Evolutionary conservation across 495 filamentous ascomycete genomes (phyloP), one percentile per base, ranked within the genome.

Genomic region (Ascodesmis nigricans): DNA sequence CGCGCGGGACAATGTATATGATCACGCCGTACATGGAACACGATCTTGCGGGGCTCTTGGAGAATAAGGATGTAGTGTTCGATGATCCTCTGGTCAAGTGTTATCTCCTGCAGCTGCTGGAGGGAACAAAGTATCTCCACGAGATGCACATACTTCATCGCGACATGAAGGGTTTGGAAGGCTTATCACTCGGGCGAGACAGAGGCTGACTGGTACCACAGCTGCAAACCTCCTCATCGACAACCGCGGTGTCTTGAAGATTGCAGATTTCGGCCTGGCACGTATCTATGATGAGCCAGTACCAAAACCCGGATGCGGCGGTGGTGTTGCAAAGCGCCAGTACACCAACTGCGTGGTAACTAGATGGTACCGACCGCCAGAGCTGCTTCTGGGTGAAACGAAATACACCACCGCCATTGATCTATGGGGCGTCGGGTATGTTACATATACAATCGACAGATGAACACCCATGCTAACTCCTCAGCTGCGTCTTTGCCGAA

Each of bases 1-100:
- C 43, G 22, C 41, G 47, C 29, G 47, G 47, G 7, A 50, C 42
- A 21, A 39, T 95, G 64, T 95, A 92, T 53, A 99, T 99, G 87
- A 87, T 93, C 33, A 91, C 73, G 16, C 84, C 83, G 21, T 99
- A 95, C 52, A 92, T 95, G 84, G 87, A 95, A 46, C 87, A 99
- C 52, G 87, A 99, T 52, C 64, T 99, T 4, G 91, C 84, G 11
- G 87, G 87, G 35, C 67, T 99, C 9, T 67, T 99, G 41, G 87
- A 93, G 51, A 99, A 99, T 44, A 83, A 84, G 18, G 65, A 68
- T 3, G 83, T 95, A 34, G 66, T 67, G 9, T 80, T 99, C 40
- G 77, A 71, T 5, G 71, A 81, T 47, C 67, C 76, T 4, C 82
- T 95, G 53, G 91, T 93, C 49, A 99, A 99, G 55, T 95, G 87